Evolutionary conservation across 495 filamentous ascomycete genomes (phyloP), one percentile per base, ranked within the genome.

Genomic region (Penicillium alfredii): DNA sequence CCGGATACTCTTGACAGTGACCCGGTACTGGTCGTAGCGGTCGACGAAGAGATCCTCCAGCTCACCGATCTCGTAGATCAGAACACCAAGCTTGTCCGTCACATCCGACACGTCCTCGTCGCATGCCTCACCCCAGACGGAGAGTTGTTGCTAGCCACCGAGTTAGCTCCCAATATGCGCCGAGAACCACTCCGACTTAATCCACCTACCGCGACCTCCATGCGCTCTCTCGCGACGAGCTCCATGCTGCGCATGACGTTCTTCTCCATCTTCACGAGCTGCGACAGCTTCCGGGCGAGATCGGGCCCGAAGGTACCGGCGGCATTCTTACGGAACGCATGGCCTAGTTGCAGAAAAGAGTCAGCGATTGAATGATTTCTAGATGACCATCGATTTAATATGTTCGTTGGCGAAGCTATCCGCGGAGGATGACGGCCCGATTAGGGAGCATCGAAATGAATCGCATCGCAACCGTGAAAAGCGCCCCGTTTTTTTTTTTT

Each of bases 181-280:
- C 3, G 0, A 18, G 11, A 22, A 20, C 28, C 30, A 22, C 9
- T 26, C 24, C 20, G 8, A 8, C 16, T 13, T 26, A 11, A 18
- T 33, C 15, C 3, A 59, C 84, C 53, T 81, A 94, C 88, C 51
- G 92, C 93, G 47, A 94, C 92, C 50, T 97, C 93, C 86, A 97
- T 96, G 44, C 93, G 77, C 73, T 97, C 92, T 47, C 87, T 79
- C 20, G 88, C 85, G 25, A 97, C 92, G 34, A 90, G 71, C 61
- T 97, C 92, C 76, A 98, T 80, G 59, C 88, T 95, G 54, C 92
- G 85, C 92, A 98, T 98, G 30, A 94, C 83, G 55, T 98, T 97
- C 83, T 98, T 98, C 71, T 98, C 92, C 93, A 98, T 97, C 74
- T 98, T 97, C 42, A 98, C 92, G 22, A 98, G 78, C 72, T 94